phyloP scores from a whole-genome alignment of 2,329 filamentous ascomycete genomes.

The Biscogniauxia sp. region DNA sequence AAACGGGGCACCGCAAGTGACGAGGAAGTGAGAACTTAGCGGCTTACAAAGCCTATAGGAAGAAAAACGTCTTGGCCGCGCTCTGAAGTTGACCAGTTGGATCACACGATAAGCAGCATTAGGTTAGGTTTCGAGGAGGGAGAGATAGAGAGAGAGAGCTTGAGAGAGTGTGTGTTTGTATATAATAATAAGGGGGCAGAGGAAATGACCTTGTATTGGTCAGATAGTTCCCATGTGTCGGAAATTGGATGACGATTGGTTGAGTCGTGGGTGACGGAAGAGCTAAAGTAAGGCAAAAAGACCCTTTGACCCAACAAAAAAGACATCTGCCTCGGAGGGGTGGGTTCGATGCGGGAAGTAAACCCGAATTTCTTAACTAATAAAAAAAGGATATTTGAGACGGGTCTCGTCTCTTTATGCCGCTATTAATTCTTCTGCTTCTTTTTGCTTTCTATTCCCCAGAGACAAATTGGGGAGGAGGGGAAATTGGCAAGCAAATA shows the following conservation, averaged over 20 bases:
- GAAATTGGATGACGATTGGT: conserved; percentile 23
- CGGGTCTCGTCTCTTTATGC: no score
- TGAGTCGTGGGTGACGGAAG: conserved; percentile 11
- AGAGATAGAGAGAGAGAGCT: conserved; percentile 2
- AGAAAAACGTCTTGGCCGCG: background rate
- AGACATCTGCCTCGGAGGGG: background rate
- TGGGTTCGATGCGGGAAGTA: background rate
- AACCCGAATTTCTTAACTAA: background rate
- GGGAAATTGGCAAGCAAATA: no score
- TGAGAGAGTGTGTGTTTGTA: conserved; percentile 3
- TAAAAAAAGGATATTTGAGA: background rate
- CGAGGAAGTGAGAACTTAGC: background rate
- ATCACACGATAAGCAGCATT: background rate
- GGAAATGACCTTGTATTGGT: conserved; percentile 8
- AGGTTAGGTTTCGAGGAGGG: conserved; percentile 9
- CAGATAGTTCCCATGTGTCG: conserved; percentile 24
- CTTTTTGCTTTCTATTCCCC: no score
- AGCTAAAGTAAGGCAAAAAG: conserved; percentile 5
- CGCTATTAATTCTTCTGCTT: no score
- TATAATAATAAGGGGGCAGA: conserved; percentile 12
- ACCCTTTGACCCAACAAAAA: conserved; percentile 5
- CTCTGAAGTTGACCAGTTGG: conserved; percentile 14
- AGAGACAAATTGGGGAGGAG: no score
- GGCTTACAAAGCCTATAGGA: background rate
- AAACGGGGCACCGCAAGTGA: no score